These are phyloP conservation scores for Diaporthe sp. DNA, from an alignment of 2,329 filamentous ascomycete genomes.

Conservation along the genomic window DNA sequence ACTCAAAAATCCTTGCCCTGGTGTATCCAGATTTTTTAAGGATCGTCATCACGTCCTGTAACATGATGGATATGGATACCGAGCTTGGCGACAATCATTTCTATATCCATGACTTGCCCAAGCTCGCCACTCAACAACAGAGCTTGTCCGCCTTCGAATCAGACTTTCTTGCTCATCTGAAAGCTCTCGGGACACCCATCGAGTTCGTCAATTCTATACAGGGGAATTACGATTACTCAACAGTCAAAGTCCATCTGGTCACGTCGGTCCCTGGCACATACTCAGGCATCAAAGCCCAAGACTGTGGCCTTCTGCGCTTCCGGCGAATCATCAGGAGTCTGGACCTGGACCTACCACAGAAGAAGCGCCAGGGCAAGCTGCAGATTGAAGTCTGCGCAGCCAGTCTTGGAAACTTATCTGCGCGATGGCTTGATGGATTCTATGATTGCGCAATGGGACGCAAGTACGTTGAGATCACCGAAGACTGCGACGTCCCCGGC, in stretches of 20 bases:
- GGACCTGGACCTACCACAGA: conserved; percentile 33
- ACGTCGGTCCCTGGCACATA: conserved; percentile 43
- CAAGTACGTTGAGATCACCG: conserved; percentile 31
- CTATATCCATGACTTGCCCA: conserved; percentile 46
- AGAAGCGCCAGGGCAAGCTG: conserved; percentile 37
- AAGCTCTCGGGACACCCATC: conserved; percentile 40
- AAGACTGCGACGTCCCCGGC: conserved; percentile 35
- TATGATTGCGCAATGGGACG: conserved; percentile 42
- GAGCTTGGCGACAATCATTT: conserved; percentile 45
- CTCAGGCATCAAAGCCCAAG: conserved; percentile 41
- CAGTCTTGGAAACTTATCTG: conserved; percentile 42
- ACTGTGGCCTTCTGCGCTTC: conserved; percentile 43
- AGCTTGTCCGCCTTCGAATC: conserved; percentile 39
- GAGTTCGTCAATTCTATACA: conserved; percentile 42
- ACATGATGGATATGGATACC: conserved; percentile 46
- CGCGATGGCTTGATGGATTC: conserved; percentile 44
- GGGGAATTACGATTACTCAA: conserved; percentile 44
- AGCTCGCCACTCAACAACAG: conserved; percentile 3
- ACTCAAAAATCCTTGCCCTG: conserved; percentile 44
- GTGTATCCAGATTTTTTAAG: conserved; percentile 43
- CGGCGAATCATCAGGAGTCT: conserved; percentile 39
- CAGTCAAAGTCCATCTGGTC: conserved; percentile 43
- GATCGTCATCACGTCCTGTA: conserved; percentile 45
- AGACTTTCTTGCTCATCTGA: conserved; percentile 41
- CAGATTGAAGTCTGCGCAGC: conserved; percentile 43